Conservation (phyloP, 1,284 basidiomycete species). For the Marasmius oreades region DNA sequence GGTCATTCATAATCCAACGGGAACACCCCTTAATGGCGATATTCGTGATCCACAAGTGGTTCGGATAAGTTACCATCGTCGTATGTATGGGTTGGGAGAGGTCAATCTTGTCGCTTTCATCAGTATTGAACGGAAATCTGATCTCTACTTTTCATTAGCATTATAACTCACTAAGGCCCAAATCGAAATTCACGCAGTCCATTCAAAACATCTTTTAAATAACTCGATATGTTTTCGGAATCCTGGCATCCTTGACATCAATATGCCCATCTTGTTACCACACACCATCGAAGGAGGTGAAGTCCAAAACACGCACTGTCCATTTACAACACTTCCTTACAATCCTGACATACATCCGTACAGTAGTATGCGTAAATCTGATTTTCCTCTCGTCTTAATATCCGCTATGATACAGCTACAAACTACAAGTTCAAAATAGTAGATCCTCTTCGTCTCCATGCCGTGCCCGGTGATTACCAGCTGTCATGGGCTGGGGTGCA, state of each 20-base stretch:
- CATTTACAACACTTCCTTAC: not conserved
- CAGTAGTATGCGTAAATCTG: too few species aligned
- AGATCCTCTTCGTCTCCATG: slow-evolving; percentile 47
- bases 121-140: not conserved
- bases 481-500: slow-evolving; percentile 54
- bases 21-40: slow-evolving; percentile 28
- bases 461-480: slow-evolving; percentile 27
- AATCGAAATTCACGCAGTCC: slow-evolving; percentile 37
- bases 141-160: slow-evolving; percentile 48
- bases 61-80: slow-evolving; percentile 86
- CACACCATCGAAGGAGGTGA: too few species aligned
- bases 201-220: slow-evolving; percentile 31
- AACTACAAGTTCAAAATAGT: slow-evolving; percentile 38
- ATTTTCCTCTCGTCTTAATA: not conserved
- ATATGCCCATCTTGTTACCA: too few species aligned
- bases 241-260: slow-evolving; percentile 21
- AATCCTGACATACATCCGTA: not conserved
- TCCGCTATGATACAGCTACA: not conserved
- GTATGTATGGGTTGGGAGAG: slow-evolving; percentile 93
- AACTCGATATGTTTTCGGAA: slow-evolving; percentile 4
- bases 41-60: slow-evolving; percentile 45
- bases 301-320: not conserved
- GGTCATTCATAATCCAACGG: slow-evolving; percentile 72
- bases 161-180: slow-evolving; percentile 81
- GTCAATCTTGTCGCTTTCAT: slow-evolving; percentile 40